Evolutionary conservation across 192 early-diverging fungal species (phyloP), one percentile per base, ranked within the genome.

Genomic region (Lobosporangium transversale): DNA sequence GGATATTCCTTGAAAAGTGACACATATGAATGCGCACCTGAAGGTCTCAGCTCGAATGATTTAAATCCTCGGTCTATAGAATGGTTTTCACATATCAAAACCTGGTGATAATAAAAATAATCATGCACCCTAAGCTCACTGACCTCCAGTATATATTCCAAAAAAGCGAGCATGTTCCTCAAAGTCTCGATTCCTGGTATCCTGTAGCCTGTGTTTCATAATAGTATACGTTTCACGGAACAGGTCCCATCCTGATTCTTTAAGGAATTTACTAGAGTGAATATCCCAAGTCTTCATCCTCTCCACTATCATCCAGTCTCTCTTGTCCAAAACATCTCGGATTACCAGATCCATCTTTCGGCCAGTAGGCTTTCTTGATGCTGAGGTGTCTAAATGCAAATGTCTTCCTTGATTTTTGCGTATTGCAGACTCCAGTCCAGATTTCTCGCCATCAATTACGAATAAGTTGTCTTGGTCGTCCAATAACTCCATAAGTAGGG

Each of bases 391-490:
- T 9, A 24, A 21, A 43, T 66, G 48, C 37, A 50, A 37, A 26
- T 47, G 53, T 14, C 60, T 54, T 18, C 57, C 53, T 42, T 37
- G 63, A 30, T 68, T 79, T 10, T 44, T 56, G 12, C 60, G 50
- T 60, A 53, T 68, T 32, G 66, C 58, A 24, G 60, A 68, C 36
- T 79, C 60, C 1, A 66, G 56, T 26, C 55, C 62, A 0, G 49
- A 30, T 32, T 79, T 79, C 56, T 68, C 75, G n/a, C 53, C 66
- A 30, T 68, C 75, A 43, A 79, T 58, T 66, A 68, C 68, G 9
- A 55, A 63, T 8, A 68, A 12, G 20, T 57, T 53, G 26, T 68
- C 60, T 8, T 58, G 33, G 27, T 79, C 66, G 8, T 54, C 14
- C 37, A 79, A 55, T 50, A 79, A 40, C 42, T 23, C 58, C 32